Base-by-base conservation (phyloP, 2,329 filamentous ascomycete species). In the Apiospora aurea region DNA sequence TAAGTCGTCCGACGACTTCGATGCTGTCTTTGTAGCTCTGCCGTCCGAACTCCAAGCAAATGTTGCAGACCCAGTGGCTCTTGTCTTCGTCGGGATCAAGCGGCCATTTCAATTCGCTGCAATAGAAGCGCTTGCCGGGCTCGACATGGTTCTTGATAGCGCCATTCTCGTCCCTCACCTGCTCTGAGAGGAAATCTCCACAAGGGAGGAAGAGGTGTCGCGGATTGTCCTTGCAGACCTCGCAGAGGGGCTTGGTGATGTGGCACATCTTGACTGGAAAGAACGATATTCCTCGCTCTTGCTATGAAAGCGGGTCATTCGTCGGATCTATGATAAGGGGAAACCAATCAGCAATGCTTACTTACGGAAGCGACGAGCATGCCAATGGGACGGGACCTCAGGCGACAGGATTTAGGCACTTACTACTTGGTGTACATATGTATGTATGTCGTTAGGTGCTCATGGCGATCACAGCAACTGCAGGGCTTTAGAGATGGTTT, bases 121-220 rank as follows among this genome's bases (percentile, higher is more conserved):
- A 68, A n/a, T 47, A 68, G n/a, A 68, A 68, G 41, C 66, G 66
- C 8, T 68, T 47, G n/a, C 66, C 66, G 46, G 66, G 66, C 26
- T 46, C 66, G 26, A 68, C 26, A 14, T 44, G 66, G 41, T 26
- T 29, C n/a, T 29, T 47, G n/a, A 29, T 14, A 21, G 24, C n/a
- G 41, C 66, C 66, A 29, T 34, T 47, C 10, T 64, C 34, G 10
- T 64, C 57, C 21, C 10, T 64, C 41, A 29, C 6, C 3, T 68
- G 14, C 1, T 46, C n/a, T 2, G 41, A n/a, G 66, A 47, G 41
- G n/a, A 68, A 68, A 18, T 47, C 24, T 5, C 8, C 41, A 14
- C 66, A 68, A 13, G 66, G 66, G 29, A 46, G 44, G 66, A 68
- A 68, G 24, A 68, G 41, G n/a, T 68, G 44, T 6, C 44, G n/a